A percentile compares a stretch with the other conserved stretches of the same genome.
phyloP scores from a whole-genome alignment of 2,329 filamentous ascomycete genomes.

The Onygenales sp. region DNA sequence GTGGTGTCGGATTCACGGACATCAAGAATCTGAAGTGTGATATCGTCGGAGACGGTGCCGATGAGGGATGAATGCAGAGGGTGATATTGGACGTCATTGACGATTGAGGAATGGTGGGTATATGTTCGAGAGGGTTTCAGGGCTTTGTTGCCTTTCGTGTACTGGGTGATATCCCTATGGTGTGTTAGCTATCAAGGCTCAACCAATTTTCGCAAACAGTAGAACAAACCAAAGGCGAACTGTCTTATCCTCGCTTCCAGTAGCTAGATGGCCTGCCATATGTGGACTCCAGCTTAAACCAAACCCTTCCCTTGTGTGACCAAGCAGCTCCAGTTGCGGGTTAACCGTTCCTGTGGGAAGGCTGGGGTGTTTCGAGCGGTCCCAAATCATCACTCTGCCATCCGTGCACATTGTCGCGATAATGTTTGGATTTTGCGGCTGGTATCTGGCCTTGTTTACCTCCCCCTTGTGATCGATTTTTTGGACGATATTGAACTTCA shows the following conservation, averaged over 20 bases:
- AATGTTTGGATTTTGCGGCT: constrained; percentile 93
- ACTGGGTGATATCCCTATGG: constrained; percentile 66
- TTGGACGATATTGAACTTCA: constrained; percentile 88
- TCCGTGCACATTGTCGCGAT: constrained; percentile 89
- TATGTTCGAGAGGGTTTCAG: constrained; percentile 66
- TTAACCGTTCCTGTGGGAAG: constrained; percentile 64
- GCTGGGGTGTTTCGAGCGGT: constrained; percentile 85
- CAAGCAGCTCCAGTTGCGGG: constrained; percentile 74
- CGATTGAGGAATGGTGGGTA: constrained; percentile 78
- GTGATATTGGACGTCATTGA: constrained; percentile 96
- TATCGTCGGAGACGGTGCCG: constrained; percentile 89
- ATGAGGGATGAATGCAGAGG: constrained; percentile 76
- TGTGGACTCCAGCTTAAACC: constrained; percentile 89
- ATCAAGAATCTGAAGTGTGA: constrained; percentile 87
- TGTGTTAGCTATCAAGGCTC: constrained; percentile 3
- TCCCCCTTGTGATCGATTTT: constrained; percentile 94
- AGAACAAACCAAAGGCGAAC: constrained; percentile 72
- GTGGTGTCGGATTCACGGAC: constrained; percentile 59
- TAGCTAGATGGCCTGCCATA: constrained; percentile 68
- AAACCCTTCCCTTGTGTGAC: constrained; percentile 83
- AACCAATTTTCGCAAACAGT: not conserved
- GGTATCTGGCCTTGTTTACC: constrained; percentile 97
- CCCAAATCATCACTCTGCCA: constrained; percentile 82
- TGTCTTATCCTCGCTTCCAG: constrained; percentile 84
- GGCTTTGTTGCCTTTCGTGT: constrained; percentile 58